A percentile compares a stretch with the other conserved stretches of the same genome.
Conservation (phyloP, 805 yeast genomes). For the Alloascoidea africana region DNA sequence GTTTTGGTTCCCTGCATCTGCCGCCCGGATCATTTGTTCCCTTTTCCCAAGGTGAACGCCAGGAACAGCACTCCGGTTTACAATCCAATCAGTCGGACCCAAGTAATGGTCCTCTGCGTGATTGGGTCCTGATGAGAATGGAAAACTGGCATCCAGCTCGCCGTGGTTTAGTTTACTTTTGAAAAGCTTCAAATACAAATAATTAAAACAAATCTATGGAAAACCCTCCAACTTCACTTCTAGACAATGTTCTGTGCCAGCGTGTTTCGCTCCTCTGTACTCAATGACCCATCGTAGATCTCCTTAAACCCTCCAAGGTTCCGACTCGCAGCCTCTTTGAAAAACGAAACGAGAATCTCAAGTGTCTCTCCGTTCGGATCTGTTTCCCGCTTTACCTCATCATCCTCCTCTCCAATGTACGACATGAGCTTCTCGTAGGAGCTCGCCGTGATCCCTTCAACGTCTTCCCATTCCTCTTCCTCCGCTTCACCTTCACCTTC, state of each 20-base stretch:
- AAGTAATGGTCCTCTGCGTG: too few species aligned
- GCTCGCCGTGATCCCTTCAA: background rate
- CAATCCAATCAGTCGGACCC: too few species aligned
- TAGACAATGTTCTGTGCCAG: background rate
- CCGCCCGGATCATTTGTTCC: too few species aligned
- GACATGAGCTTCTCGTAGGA: background rate
- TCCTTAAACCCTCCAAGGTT: background rate
- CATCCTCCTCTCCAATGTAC: slow-evolving; percentile 1
- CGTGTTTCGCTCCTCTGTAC: background rate
- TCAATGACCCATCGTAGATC: background rate
- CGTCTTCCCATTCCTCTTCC: slow-evolving; percentile 25
- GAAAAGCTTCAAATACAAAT: too few species aligned
- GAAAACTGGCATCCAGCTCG: too few species aligned
- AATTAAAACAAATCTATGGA: too few species aligned
- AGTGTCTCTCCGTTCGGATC: background rate
- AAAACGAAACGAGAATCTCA: background rate
- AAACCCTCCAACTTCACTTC: too few species aligned
- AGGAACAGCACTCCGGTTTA: too few species aligned
- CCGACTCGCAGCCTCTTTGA: background rate
- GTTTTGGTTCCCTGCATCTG: too few species aligned
- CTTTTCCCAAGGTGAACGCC: too few species aligned
- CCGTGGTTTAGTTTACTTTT: too few species aligned
- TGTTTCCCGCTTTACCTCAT: background rate
- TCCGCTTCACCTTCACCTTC: slow-evolving; percentile 15
- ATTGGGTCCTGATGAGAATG: too few species aligned